Evolutionary conservation across 2,329 filamentous ascomycete species (phyloP).

Genomic region (Trichoderma asperellum): DNA sequence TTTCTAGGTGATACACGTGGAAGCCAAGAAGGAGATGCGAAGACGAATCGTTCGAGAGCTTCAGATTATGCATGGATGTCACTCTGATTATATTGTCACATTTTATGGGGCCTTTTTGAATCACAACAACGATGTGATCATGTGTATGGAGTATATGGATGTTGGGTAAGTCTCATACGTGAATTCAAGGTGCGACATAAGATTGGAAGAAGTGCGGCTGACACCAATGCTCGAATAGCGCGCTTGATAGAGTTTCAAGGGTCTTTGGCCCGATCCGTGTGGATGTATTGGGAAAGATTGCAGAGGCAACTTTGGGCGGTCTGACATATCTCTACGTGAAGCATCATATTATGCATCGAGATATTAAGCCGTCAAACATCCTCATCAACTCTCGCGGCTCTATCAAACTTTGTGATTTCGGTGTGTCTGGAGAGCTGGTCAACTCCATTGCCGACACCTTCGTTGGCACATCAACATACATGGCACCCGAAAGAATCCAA

Average conservation of each 20-base stretch:
- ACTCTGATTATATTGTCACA: constrained; percentile 94
- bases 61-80: constrained; percentile 98
- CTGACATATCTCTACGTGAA: constrained; percentile 93
- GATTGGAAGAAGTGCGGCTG: background rate
- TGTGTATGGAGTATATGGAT: constrained; percentile 99
- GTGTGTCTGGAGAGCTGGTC: constrained; percentile 95
- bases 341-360: constrained; percentile 98
- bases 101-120: constrained; percentile 98
- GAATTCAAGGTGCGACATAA: background rate
- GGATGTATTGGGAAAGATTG: constrained; percentile 96
- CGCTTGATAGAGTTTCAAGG: constrained; percentile 90
- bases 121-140: constrained; percentile 94
- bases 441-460: constrained; percentile 99
- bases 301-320: constrained; percentile 90
- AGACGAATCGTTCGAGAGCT: constrained; percentile 97
- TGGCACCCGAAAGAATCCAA: constrained; percentile 97
- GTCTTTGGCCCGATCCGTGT: constrained; percentile 95
- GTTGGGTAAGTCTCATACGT: constrained; percentile 72
- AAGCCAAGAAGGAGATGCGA: constrained; percentile 95
- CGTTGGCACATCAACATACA: constrained; percentile 97
- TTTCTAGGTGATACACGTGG: constrained; percentile 88
- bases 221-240: constrained; percentile 55
- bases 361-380: constrained; percentile 98
- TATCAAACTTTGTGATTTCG: constrained; percentile 98
- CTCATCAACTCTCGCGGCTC: constrained; percentile 90